phyloP scores from a whole-genome alignment of 2,329 filamentous ascomycete genomes.

The Penicillium psychrosexuale region DNA sequence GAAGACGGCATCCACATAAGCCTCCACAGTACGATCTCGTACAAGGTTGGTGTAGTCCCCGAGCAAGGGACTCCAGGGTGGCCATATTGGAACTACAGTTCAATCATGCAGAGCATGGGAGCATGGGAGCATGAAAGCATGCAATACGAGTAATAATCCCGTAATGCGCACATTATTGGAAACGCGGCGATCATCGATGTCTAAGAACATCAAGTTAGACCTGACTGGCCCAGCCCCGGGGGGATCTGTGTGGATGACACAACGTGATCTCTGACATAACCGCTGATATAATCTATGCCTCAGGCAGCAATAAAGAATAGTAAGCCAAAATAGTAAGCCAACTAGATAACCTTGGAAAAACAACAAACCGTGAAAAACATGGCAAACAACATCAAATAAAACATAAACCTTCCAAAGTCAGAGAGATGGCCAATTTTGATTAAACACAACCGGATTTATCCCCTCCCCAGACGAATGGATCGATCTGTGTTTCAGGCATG shows the following conservation, averaged over 20 bases:
- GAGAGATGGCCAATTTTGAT: not conserved
- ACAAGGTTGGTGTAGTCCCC: not conserved
- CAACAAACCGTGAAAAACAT: not conserved
- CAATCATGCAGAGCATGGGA: not conserved
- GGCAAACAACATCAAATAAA: not conserved
- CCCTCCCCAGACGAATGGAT: not conserved
- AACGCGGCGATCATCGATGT: conserved; percentile 1
- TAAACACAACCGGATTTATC: not conserved
- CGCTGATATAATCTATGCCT: not conserved
- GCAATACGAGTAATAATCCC: not conserved
- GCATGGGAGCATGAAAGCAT: not conserved
- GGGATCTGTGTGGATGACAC: not conserved
- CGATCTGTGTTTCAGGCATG: conserved; percentile 22
- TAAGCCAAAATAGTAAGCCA: not conserved
- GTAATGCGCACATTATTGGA: not conserved
- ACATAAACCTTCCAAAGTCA: not conserved
- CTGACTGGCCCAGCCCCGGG: not conserved
- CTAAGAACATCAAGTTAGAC: not conserved
- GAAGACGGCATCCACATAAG: not conserved
- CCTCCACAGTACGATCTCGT: not conserved
- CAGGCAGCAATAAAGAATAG: not conserved
- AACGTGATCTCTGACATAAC: not conserved
- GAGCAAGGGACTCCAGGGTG: not conserved
- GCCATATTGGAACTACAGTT: not conserved
- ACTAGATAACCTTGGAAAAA: not conserved